Evolutionary conservation across 2,329 filamentous ascomycete species (phyloP), one percentile per base, ranked within the genome.

Genomic region (Grosmannia penicillata): DNA sequence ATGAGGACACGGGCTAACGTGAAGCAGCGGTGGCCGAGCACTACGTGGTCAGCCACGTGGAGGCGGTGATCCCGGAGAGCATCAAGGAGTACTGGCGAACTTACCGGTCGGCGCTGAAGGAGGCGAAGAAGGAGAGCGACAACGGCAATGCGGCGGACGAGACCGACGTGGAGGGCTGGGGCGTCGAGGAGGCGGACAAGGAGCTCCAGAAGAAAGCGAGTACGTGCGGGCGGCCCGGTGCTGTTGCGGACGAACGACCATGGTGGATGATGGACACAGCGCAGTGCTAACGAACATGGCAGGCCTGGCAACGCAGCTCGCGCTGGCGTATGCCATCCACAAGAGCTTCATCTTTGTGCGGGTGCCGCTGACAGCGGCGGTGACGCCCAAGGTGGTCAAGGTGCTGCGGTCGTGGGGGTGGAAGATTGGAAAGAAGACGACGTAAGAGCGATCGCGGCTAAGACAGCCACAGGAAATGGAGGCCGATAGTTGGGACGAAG

Each of bases 281-380:
- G n/a, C n/a, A n/a, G n/a, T 26, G 27, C 27, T 28, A n/a, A 36
- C 33, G 11, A 19, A 18, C 6, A 18, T 22, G 8, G 2, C 45
- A 78, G 74, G 74, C 49, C 57, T 79, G 25, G 73, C 68, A 37
- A 96, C 91, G 8, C 86, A 95, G 55, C 65, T 98, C 23, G 86
- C 84, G 14, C 70, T 98, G 35, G 91, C 91, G 11, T 98, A 98
- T 54, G 89, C 89, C 22, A 84, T 98, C 42, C 91, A 98, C 68
- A 98, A 98, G 63, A 93, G 82, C 49, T 85, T 96, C 58, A 95
- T 98, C 52, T 94, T 98, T 58, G 59, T 96, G 47, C 75, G 91
- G n/a, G 85, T 98, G 9, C 91, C 91, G 8, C 62, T 96, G 46
- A 91, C 91, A 1, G 86, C 84, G 11, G 89, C 86, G 3, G 69